Evolutionary conservation across 495 filamentous ascomycete genomes (phyloP), one percentile per base, ranked within the genome.

Genomic region (Lasiosphaeria miniovina): DNA sequence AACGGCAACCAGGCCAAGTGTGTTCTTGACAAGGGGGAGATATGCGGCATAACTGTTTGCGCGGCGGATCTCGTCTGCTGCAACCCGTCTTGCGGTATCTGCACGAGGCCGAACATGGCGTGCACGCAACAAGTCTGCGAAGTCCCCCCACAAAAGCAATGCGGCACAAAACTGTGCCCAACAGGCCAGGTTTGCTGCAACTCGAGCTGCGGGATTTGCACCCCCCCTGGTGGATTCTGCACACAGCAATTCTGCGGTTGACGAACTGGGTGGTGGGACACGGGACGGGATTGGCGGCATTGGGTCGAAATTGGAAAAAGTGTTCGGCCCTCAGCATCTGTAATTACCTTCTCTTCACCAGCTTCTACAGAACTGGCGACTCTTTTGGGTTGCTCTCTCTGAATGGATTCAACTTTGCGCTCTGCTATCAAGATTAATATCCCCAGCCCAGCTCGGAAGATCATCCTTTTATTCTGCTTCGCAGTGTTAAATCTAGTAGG

Each of bases 121-220:
- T 70, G 67, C 58, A 68, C 62, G 9, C 34, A 54, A 46, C 55
- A 68, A 14, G 31, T 51, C 17, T 68, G 65, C 60, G 40, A 38
- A 9, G 8, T 41, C 38, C 38, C 38, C 8, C 48, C 33, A 14
- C 31, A 17, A 12, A 9, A 32, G 36, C 36, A 57, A 52, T 68
- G 66, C 46, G 66, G 66, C 0, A 56, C 53, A 1, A 59, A 35
- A 0, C 48, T 58, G 6, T 70, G 67, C 40, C 35, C 59, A 0
- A 32, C 36, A 12, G 67, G 67, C 0, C 9, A 49, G 34, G 40
- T 12, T 12, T 70, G 67, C 61, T 70, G 67, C 56, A 70, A 70
- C 36, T 33, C 62, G 36, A 59, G 57, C n/a, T 68, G 67, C 38
- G 57, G 58, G 4, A 41, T 64, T 2, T 70, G 67, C 56, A 38